A percentile compares a stretch with the other conserved stretches of the same genome.
Conservation (phyloP, 495 filamentous ascomycete species). For the Penicillium fimorum region DNA sequence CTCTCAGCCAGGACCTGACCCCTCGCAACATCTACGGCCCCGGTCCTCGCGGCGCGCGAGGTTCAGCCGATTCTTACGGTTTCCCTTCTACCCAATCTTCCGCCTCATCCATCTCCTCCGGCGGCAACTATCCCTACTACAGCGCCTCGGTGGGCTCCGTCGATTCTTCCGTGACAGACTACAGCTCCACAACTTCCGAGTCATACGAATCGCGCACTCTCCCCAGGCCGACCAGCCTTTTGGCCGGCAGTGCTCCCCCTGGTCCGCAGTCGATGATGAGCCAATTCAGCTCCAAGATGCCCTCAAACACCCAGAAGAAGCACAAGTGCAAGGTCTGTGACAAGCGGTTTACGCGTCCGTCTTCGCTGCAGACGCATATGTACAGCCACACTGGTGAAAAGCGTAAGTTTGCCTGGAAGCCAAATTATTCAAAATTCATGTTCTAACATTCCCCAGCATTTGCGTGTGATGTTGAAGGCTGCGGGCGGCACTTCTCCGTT, state of each 20-base stretch:
- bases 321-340: slow-evolving; percentile 99
- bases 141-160: slow-evolving; percentile 75
- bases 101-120: slow-evolving; percentile 92
- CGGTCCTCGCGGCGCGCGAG: slow-evolving; percentile 62
- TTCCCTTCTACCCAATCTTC: slow-evolving; percentile 89
- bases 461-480: slow-evolving; percentile 90
- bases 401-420: slow-evolving; percentile 60
- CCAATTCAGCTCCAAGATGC: slow-evolving; percentile 96
- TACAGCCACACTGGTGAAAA: slow-evolving; percentile 99
- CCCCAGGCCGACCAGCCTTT: slow-evolving; percentile 70
- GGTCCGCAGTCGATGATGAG: slow-evolving; percentile 98
- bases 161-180: slow-evolving; percentile 91
- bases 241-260: slow-evolving; percentile 65
- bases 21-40: slow-evolving; percentile 85
- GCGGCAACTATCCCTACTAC: slow-evolving; percentile 69
- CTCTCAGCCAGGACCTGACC: slow-evolving; percentile 82
- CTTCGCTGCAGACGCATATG: slow-evolving; percentile 96
- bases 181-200: slow-evolving; percentile 80
- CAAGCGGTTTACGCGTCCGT: slow-evolving; percentile 95
- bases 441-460: slow-evolving; percentile 66
- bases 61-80: slow-evolving; percentile 86
- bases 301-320: slow-evolving; percentile 96
- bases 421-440: neutral
- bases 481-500: slow-evolving; percentile 94
- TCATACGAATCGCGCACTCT: slow-evolving; percentile 87